Conservation (phyloP, 2,329 filamentous ascomycete species). For the Fusarium pseudoanthophilum region DNA sequence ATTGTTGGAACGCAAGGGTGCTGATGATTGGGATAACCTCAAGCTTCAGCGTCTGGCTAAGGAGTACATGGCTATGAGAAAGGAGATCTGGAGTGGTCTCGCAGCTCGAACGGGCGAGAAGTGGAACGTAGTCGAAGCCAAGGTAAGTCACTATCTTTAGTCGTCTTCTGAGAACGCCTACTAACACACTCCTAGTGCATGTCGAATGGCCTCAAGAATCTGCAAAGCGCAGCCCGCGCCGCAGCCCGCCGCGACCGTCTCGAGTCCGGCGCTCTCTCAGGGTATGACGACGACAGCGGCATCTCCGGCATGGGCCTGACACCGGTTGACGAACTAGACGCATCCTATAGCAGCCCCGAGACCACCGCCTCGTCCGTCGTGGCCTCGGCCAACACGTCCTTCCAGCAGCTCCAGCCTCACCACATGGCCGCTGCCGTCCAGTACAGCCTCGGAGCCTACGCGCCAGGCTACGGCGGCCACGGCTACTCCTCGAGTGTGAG, state of each 20-base stretch:
- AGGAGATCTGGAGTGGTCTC: conserved; percentile 83
- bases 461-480: conserved; percentile 46
- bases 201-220: conserved; percentile 84
- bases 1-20: conserved; percentile 78
- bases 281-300: conserved; percentile 77
- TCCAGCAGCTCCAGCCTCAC: conserved; percentile 45
- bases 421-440: conserved; percentile 35
- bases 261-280: conserved; percentile 56
- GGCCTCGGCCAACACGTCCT: conserved; percentile 51
- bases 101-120: conserved; percentile 82
- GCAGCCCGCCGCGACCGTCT: conserved; percentile 73
- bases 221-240: conserved; percentile 75
- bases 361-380: conserved; percentile 57
- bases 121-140: conserved; percentile 76
- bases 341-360: conserved; percentile 66
- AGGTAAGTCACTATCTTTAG: conserved; percentile 55
- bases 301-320: conserved; percentile 71
- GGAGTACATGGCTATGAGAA: conserved; percentile 82
- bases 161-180: accelerated
- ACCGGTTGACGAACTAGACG: conserved; percentile 68
- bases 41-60: conserved; percentile 79
- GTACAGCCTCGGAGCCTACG: conserved; percentile 43
- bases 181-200: conserved; percentile 70
- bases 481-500: conserved; percentile 67
- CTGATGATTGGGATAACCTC: conserved; percentile 81